phyloP scores from a whole-genome alignment of 768 basidiomycete species.

The Dacryopinax spathularia region DNA sequence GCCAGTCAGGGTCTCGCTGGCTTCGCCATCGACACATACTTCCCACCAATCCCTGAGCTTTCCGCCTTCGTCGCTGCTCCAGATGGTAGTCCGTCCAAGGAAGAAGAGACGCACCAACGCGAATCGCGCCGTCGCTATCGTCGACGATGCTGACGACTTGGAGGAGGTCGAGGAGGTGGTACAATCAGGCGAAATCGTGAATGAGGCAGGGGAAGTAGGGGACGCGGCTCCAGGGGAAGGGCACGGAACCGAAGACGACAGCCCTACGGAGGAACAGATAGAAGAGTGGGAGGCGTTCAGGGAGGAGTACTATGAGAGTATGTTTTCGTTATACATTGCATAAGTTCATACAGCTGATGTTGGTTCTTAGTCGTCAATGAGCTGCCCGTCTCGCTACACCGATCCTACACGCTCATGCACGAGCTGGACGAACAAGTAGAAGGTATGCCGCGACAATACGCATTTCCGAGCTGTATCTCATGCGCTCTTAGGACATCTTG shows the following conservation, averaged over 20 bases:
- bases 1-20: constrained; percentile 4
- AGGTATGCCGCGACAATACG: constrained; percentile 26
- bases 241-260: constrained; percentile 15
- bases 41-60: constrained; percentile 1
- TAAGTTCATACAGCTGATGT: background rate
- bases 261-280: constrained; percentile 36
- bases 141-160: background rate
- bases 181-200: background rate
- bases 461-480: background rate
- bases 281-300: constrained; percentile 61
- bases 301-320: constrained; percentile 71
- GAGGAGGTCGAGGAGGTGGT: background rate
- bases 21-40: background rate
- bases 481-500: constrained; percentile 26
- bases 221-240: constrained; percentile 2
- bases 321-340: constrained; percentile 9
- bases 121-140: background rate
- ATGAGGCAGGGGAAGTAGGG: background rate
- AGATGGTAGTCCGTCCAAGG: background rate
- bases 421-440: constrained; percentile 58
- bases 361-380: constrained; percentile 51
- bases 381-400: constrained; percentile 56
- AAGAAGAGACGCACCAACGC: background rate
- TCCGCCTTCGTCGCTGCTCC: background rate
- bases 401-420: constrained; percentile 52